phyloP scores from a whole-genome alignment of 768 basidiomycete species.

The Boletus eberwhitei region DNA sequence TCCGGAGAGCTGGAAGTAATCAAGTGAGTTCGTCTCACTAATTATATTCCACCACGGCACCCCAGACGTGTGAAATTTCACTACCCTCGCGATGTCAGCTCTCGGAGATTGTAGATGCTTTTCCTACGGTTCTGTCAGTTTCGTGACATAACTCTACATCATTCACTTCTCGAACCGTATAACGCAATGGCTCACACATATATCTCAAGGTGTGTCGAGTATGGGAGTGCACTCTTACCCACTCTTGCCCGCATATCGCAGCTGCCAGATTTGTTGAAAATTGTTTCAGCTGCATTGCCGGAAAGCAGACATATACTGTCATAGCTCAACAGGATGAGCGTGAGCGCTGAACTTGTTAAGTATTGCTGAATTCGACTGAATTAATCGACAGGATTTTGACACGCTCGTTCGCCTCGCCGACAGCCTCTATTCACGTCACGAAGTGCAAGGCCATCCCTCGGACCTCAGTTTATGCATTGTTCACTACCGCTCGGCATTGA shows the following conservation, averaged over 20 bases:
- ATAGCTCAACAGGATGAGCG: slow-evolving; percentile 13
- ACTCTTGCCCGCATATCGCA: slow-evolving; percentile 1
- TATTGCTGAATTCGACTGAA: not conserved
- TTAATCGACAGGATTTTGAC: slow-evolving; percentile 18
- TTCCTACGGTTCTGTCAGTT: slow-evolving; percentile 8
- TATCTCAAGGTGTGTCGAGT: slow-evolving; percentile 6
- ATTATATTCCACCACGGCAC: not conserved
- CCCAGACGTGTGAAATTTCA: not conserved
- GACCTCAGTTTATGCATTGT: slow-evolving; percentile 28
- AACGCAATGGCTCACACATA: slow-evolving; percentile 13
- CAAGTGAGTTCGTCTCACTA: not conserved
- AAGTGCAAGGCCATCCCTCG: slow-evolving; percentile 14
- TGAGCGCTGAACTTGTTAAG: slow-evolving; percentile 2
- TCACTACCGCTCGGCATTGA: slow-evolving; percentile 26
- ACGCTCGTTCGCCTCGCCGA: slow-evolving; percentile 24
- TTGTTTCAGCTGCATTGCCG: not conserved
- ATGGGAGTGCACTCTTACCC: slow-evolving; percentile 3
- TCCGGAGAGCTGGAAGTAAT: not conserved
- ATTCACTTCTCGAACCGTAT: slow-evolving; percentile 1
- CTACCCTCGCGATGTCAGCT: not conserved
- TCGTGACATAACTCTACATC: slow-evolving; percentile 4
- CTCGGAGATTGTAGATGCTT: not conserved
- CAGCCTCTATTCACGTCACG: slow-evolving; percentile 24
- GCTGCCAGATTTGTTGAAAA: not conserved
- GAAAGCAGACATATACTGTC: not conserved